phyloP scores from a whole-genome alignment of 2,329 filamentous ascomycete species.

The Claviceps sp. region DNA sequence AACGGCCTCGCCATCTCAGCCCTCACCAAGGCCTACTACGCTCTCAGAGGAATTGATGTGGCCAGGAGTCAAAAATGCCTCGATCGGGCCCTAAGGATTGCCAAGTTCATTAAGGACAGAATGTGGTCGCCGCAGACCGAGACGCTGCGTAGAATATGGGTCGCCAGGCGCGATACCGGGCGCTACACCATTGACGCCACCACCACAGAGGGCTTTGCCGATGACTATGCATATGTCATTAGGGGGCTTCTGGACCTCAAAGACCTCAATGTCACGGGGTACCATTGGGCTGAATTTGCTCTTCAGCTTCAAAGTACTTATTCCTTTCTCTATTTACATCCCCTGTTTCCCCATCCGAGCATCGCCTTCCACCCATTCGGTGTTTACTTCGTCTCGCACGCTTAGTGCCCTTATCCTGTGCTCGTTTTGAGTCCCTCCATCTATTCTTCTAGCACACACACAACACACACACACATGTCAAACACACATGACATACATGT shows the following conservation, averaged over 20 bases:
- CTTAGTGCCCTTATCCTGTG: neutral
- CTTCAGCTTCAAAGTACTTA: constrained; percentile 59
- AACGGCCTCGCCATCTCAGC: constrained; percentile 81
- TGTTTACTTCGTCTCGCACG: too few species aligned
- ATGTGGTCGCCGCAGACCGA: constrained; percentile 48
- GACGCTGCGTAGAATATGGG: constrained; percentile 62
- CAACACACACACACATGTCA: too few species aligned
- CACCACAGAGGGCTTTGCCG: constrained; percentile 66
- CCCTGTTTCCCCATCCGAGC: too few species aligned
- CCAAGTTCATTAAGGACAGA: constrained; percentile 55
- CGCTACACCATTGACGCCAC: too few species aligned
- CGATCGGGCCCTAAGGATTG: constrained; percentile 52
- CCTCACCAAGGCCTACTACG: constrained; percentile 60
- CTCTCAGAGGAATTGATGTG: constrained; percentile 46
- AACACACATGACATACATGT: too few species aligned
- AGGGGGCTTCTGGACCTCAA: constrained; percentile 75
- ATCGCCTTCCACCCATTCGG: too few species aligned
- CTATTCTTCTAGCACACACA: too few species aligned
- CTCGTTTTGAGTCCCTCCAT: neutral
- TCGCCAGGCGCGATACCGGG: constrained; percentile 34
- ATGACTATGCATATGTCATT: constrained; percentile 87
- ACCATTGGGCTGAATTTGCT: constrained; percentile 61
- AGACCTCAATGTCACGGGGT: constrained; percentile 64
- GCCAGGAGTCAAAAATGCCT: constrained; percentile 48
- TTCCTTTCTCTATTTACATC: too few species aligned